A percentile compares a stretch with the other conserved stretches of the same genome.
Evolutionary conservation across 768 basidiomycete genomes (phyloP).

Genomic region (Mycena rebaudengoi): DNA sequence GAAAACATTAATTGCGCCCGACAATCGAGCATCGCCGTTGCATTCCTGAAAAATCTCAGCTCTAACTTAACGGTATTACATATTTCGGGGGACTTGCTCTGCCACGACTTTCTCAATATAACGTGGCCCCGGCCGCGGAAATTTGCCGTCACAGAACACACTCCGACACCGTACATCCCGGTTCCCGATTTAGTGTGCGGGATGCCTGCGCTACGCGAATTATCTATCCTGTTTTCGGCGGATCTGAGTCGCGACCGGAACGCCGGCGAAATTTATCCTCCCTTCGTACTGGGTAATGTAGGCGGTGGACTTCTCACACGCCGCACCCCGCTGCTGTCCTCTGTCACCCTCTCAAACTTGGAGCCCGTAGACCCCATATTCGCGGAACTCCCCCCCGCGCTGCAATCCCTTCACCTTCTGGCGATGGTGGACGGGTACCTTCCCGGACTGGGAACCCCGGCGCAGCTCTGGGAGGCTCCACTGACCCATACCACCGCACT

Average conservation of each 20-base stretch:
- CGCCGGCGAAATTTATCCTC: neutral
- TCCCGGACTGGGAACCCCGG: neutral
- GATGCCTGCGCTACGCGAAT: neutral
- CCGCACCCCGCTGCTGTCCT: neutral
- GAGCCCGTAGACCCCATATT: slow-evolving; percentile 13
- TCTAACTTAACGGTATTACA: neutral
- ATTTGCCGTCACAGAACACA: slow-evolving; percentile 4
- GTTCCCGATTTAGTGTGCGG: neutral
- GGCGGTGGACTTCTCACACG: neutral
- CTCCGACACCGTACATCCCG: neutral
- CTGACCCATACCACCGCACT: neutral
- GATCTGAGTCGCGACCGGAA: slow-evolving; percentile 1
- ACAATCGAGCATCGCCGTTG: neutral
- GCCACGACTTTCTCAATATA: neutral
- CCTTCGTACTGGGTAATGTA: slow-evolving; percentile 4
- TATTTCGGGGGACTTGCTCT: slow-evolving; percentile 7
- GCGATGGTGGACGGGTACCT: neutral
- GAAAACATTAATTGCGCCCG: neutral
- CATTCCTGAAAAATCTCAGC: neutral
- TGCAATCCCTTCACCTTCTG: slow-evolving; percentile 1
- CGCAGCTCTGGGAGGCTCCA: neutral
- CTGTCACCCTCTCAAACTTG: slow-evolving; percentile 8
- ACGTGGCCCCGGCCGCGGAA: neutral
- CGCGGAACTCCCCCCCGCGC: neutral
- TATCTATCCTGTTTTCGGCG: neutral